Evolutionary conservation across 2,329 filamentous ascomycete species (phyloP).

Genomic region (Calonectria pauciramosa): DNA sequence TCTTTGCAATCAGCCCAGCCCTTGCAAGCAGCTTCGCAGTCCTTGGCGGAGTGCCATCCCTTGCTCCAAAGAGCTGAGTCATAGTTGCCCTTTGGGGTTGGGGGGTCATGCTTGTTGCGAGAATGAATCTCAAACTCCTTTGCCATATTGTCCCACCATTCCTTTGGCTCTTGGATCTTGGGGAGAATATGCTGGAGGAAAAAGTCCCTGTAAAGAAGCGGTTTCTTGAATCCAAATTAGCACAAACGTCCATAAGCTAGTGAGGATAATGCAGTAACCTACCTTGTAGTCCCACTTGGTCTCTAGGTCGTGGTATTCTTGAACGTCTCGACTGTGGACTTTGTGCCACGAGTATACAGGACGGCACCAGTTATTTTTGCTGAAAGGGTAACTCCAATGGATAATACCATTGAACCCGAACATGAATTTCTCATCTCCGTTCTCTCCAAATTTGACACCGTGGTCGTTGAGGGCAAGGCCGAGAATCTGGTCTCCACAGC

Average conservation of each 20-base stretch:
- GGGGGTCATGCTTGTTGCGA: slow-evolving; percentile 32
- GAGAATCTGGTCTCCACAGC: slow-evolving; percentile 45
- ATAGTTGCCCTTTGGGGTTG: slow-evolving; percentile 28
- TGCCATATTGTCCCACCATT: slow-evolving; percentile 45
- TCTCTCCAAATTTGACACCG: slow-evolving; percentile 42
- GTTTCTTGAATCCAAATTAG: slow-evolving; percentile 24
- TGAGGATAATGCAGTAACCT: background rate
- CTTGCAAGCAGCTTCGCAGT: slow-evolving; percentile 40
- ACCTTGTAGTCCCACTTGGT: slow-evolving; percentile 39
- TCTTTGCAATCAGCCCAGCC: slow-evolving; percentile 37
- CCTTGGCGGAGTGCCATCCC: slow-evolving; percentile 38
- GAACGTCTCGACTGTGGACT: slow-evolving; percentile 42
- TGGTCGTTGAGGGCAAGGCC: slow-evolving; percentile 36
- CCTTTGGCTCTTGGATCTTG: slow-evolving; percentile 27
- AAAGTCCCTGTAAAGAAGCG: slow-evolving; percentile 42
- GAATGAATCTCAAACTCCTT: slow-evolving; percentile 38
- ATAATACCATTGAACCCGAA: slow-evolving; percentile 44
- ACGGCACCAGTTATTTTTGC: slow-evolving; percentile 40
- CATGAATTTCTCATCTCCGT: slow-evolving; percentile 42
- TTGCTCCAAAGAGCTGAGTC: slow-evolving; percentile 34
- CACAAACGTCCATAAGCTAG: background rate
- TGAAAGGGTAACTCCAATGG: slow-evolving; percentile 42
- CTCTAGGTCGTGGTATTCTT: slow-evolving; percentile 40
- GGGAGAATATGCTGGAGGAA: slow-evolving; percentile 38
- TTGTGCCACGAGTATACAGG: slow-evolving; percentile 44